Base-by-base conservation (phyloP, 2,329 filamentous ascomycete genomes). In the Microcyclospora pomicola region DNA sequence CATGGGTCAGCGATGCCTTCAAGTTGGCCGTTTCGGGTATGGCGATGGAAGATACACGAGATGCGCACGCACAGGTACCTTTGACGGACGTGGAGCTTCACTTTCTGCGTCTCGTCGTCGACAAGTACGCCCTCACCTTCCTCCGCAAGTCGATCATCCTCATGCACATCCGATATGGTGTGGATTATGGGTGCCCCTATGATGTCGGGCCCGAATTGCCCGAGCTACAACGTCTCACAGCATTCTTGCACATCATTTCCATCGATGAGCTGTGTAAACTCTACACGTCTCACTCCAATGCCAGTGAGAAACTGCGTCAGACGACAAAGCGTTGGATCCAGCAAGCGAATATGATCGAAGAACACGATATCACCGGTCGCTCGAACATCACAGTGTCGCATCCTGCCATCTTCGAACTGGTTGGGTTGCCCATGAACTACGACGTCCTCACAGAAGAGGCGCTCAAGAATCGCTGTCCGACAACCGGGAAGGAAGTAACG, bases 381-480 rank as follows among this genome's bases (percentile, higher is more conserved):
- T 39, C 46, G n/a, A 42, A 58, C 5, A 57, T 73, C 27, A 67
- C 63, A 27, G 62, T 78, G 12, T 78, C 82, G 39, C 91, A 98
- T 56, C 92, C 91, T 0, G 80, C 77, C 34, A 94, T 98, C 46
- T 93, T 91, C 53, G 91, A 98, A 59, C 73, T 98, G 15, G 79
- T 98, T 10, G 91, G 91, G 1, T 65, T 98, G 35, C 91, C 91
- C 1, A 83, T 82, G 60, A 86, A 88, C 52, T 98, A 86, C 57
- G 91, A 96, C 58, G 80, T 77, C 2, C 68, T 98, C 29, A 93
- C 94, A 41, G 88, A 95, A 54, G 87, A 93, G 61, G 84, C 85
- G 16, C 88, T 91, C 49, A 78, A 77, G 46, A 69, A 81, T 37
- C 77, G 73, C 35, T 98, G 91, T 54, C 86, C 86, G 0, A 92